Conservation (phyloP, 2,329 filamentous ascomycete species). For the Colletotrichum nymphaeae region DNA sequence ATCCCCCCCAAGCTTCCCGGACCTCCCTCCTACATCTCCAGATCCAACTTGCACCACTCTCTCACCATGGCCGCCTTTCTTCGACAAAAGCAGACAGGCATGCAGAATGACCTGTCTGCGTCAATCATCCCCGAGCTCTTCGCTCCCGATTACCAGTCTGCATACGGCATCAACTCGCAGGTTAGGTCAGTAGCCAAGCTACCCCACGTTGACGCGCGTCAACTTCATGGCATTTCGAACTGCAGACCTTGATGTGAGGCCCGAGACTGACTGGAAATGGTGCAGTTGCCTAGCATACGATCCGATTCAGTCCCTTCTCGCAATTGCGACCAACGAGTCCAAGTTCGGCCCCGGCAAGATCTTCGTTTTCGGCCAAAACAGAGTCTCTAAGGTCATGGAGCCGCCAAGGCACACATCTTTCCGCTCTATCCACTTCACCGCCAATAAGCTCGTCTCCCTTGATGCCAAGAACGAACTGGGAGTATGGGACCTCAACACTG, state of each 20-base stretch:
- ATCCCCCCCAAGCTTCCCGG: not conserved
- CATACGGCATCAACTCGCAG: slow-evolving; percentile 85
- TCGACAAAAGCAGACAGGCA: slow-evolving; percentile 91
- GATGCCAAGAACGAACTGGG: slow-evolving; percentile 88
- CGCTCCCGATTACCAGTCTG: slow-evolving; percentile 82
- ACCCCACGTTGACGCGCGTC: slow-evolving; percentile 37
- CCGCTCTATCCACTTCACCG: slow-evolving; percentile 83
- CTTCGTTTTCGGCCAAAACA: slow-evolving; percentile 86
- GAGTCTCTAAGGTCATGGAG: slow-evolving; percentile 80
- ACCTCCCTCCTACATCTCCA: slow-evolving; percentile 27
- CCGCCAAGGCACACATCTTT: slow-evolving; percentile 81
- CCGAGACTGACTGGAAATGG: slow-evolving; percentile 39
- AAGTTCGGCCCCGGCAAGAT: slow-evolving; percentile 88
- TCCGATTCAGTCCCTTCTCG: slow-evolving; percentile 91
- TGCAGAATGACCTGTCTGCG: slow-evolving; percentile 89
- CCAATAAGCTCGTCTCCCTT: slow-evolving; percentile 85
- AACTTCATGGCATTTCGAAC: not conserved
- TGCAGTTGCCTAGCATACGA: slow-evolving; percentile 90
- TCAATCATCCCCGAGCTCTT: slow-evolving; percentile 84
- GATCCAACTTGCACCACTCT: slow-evolving; percentile 35
- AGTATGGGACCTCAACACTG: slow-evolving; percentile 83
- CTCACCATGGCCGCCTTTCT: slow-evolving; percentile 70
- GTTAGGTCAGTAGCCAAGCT: slow-evolving; percentile 62
- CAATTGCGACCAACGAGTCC: slow-evolving; percentile 89
- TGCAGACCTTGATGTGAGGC: not conserved